These are phyloP conservation scores for Podila epigama DNA, from an alignment of 192 early-diverging fungal species.

Conservation along the genomic window DNA sequence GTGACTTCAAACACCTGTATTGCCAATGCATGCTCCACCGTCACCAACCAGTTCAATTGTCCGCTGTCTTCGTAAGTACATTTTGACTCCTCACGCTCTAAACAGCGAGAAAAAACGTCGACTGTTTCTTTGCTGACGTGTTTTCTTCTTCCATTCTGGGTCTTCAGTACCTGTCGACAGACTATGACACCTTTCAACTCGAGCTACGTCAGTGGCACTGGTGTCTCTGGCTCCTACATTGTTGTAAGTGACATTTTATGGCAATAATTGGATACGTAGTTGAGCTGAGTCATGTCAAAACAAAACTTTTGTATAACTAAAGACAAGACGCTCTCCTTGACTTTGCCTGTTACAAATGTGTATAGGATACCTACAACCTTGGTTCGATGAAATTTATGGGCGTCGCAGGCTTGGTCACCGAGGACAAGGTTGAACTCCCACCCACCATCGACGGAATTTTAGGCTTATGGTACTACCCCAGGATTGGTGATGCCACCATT, in stretches of 20 bases:
- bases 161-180: neutral
- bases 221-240: neutral
- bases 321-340: slow-evolving; percentile 26
- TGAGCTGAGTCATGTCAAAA: too few relatives aligned
- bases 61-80: neutral
- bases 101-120: neutral
- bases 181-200: neutral
- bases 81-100: too few relatives aligned
- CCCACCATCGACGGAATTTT: slow-evolving; percentile 61
- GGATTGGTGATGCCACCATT: neutral
- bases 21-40: neutral
- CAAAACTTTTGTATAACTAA: slow-evolving; percentile 12
- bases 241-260: neutral
- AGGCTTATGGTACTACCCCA: slow-evolving; percentile 58
- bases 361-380: slow-evolving; percentile 56
- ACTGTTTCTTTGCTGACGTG: slow-evolving; percentile 12
- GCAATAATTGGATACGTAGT: too few relatives aligned
- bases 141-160: slow-evolving; percentile 2
- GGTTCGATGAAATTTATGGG: slow-evolving; percentile 53
- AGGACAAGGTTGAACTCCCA: slow-evolving; percentile 54
- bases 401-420: slow-evolving; percentile 60
- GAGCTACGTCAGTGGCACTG: neutral
- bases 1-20: slow-evolving; percentile 16
- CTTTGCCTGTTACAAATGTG: slow-evolving; percentile 1
- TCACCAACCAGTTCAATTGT: neutral